phyloP scores from a whole-genome alignment of 768 basidiomycete genomes.

The Sporobolomyces phaffii region DNA sequence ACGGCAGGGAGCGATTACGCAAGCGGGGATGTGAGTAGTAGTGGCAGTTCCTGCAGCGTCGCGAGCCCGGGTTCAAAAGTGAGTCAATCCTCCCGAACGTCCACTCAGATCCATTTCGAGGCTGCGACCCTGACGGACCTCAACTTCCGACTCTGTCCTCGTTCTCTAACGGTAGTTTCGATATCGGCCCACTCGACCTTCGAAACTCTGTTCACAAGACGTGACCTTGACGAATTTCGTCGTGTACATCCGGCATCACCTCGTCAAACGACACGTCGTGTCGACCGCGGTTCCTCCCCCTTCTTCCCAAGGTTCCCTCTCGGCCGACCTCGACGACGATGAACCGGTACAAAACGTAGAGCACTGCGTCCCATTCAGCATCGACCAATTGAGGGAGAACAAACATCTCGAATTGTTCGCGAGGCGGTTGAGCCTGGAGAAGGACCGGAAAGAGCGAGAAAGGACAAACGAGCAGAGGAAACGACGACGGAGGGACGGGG shows the following conservation, averaged over 20 bases:
- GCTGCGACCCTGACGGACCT: too few species aligned
- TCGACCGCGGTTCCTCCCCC: neutral
- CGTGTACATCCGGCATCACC: constrained; percentile 22
- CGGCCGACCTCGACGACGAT: neutral
- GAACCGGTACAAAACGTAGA: neutral
- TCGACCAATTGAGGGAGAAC: neutral
- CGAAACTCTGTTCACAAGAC: constrained; percentile 2
- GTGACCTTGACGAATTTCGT: constrained; percentile 19
- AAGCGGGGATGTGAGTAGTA: neutral
- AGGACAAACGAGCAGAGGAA: neutral
- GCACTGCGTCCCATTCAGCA: neutral
- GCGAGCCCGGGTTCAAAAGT: neutral
- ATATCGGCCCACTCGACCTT: constrained; percentile 15
- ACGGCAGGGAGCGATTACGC: neutral
- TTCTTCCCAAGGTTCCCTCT: neutral
- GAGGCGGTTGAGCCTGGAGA: neutral
- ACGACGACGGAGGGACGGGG: neutral
- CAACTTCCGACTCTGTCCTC: neutral
- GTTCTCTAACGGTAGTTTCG: neutral
- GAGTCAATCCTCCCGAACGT: too few species aligned
- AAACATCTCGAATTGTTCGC: constrained; percentile 8
- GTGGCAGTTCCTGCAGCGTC: neutral
- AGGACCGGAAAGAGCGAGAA: neutral
- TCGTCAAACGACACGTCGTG: neutral
- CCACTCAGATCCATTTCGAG: too few species aligned